Base-by-base conservation (phyloP, 148 eudicot genomes). In the Linanthus parryae region DNA sequence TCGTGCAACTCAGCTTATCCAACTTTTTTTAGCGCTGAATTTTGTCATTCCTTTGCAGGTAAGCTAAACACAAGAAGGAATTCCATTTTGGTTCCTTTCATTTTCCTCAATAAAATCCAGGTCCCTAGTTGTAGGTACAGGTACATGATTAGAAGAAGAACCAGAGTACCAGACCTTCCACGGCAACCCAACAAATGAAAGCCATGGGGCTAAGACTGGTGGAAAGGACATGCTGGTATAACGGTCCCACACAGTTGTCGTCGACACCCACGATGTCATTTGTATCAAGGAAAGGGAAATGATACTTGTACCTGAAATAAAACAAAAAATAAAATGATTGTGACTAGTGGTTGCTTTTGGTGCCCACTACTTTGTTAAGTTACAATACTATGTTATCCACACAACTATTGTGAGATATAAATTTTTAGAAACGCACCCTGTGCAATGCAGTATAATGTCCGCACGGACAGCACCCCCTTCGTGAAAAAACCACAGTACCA, bases 141-240 rank as follows among this genome's bases (percentile, higher is more conserved):
- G 11, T 31, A 31, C 2, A 30, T 30, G 0, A 1, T 5, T 26
- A 43, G 7, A 12, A n/a, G 19, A 30, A 36, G 30, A 17, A 37
- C 6, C 6, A 10, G 15, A 26, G 23, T 20, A 9, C 22, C 42
- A 28, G 46, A 85, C 94, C 95, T 82, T 82, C 90, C 88, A 92
- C 24, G 96, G 91, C 42, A 92, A 58, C 22, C 99, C 99, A 36
- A 92, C 80, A 57, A 92, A 92, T 8, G 99, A 88, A 55, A 88
- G 83, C 59, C 72, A 65, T n/a, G 99, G 99, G 28, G 96, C 91
- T 38, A 92, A 65, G 19, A 67, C 51, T 27, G 99, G 96, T 9
- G 96, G 95, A 64, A 88, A 92, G n/a, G 23, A 92, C 58, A 44
- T 92, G 99, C 80, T 92, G 67, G 77, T 92, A 92, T 19, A 92